phyloP scores from a whole-genome alignment of 768 basidiomycete genomes.

The Candolleomyces aberdarensis region DNA sequence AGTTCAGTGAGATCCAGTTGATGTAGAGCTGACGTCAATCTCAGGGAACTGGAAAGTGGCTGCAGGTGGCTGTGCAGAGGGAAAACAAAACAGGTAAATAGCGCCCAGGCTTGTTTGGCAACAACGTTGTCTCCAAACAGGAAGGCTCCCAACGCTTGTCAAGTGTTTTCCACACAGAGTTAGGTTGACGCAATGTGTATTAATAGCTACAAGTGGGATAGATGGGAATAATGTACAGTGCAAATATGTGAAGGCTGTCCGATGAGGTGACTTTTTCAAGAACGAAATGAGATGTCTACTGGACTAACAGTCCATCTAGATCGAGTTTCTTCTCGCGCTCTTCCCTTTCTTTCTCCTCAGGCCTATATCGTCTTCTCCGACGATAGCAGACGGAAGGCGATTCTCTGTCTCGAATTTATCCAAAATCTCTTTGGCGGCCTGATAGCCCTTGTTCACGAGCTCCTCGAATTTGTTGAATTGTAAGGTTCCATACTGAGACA shows the following conservation, averaged over 20 bases:
- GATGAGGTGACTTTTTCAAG: not conserved
- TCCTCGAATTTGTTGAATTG: constrained; percentile 90
- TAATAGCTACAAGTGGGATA: too few species aligned
- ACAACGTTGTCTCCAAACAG: too few species aligned
- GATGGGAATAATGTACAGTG: not conserved
- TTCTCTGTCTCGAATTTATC: constrained; percentile 82
- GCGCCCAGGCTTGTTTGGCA: too few species aligned
- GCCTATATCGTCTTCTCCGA: constrained; percentile 43
- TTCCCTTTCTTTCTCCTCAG: constrained; percentile 65
- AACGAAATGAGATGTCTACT: not conserved
- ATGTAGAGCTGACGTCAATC: not conserved
- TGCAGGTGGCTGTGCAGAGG: too few species aligned
- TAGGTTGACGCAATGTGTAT: too few species aligned
- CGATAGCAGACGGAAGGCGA: constrained; percentile 70
- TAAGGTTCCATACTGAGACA: constrained; percentile 77
- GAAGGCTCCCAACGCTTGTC: too few species aligned
- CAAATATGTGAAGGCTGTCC: not conserved
- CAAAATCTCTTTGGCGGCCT: constrained; percentile 67
- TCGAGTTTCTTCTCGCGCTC: constrained; percentile 76
- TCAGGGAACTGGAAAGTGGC: too few species aligned
- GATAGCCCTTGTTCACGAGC: constrained; percentile 79
- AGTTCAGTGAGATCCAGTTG: not conserved
- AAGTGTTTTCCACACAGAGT: too few species aligned
- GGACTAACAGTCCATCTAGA: constrained; percentile 24
- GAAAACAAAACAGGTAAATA: too few species aligned